These are phyloP conservation scores for Hippophae tibetana DNA, from an alignment of 306 rosid genomes.

Conservation along the genomic window DNA sequence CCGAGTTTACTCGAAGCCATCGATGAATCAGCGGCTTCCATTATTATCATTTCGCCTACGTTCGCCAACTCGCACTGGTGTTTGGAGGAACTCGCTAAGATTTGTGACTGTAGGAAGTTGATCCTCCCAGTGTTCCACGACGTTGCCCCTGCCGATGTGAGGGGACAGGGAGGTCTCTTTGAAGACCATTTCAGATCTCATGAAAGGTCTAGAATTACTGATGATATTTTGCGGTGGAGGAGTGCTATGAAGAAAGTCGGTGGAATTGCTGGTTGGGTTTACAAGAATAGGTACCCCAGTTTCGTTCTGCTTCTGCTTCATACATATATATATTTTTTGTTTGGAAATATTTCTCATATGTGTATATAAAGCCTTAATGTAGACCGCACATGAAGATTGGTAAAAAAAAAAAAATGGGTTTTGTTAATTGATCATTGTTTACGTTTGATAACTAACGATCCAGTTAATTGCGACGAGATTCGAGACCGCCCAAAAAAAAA, in stretches of 20 bases:
- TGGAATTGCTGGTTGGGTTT: constrained; percentile 32
- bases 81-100: constrained; percentile 26
- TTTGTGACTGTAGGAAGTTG: constrained; percentile 13
- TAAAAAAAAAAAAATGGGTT: too few relatives aligned
- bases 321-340: neutral
- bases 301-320: neutral
- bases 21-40: neutral
- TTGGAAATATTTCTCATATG: too few relatives aligned
- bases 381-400: too few relatives aligned
- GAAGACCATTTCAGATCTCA: constrained; percentile 21
- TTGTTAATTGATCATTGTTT: too few relatives aligned
- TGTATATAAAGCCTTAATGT: too few relatives aligned
- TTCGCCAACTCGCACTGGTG: constrained; percentile 38
- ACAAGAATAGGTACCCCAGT: neutral
- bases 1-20: neutral
- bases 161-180: constrained; percentile 34
- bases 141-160: constrained; percentile 42
- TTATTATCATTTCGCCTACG: constrained; percentile 20
- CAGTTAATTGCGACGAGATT: too few relatives aligned
- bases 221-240: constrained; percentile 26
- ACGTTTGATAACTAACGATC: too few relatives aligned
- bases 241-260: constrained; percentile 47
- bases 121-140: constrained; percentile 29
- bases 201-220: neutral
- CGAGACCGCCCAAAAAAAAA: too few relatives aligned